Percentiles rank a stretch among this genome's conserved stretches.
These are phyloP conservation scores for Rossbeevera mucosa DNA, from an alignment of 768 basidiomycete species.

Conservation along the genomic window DNA sequence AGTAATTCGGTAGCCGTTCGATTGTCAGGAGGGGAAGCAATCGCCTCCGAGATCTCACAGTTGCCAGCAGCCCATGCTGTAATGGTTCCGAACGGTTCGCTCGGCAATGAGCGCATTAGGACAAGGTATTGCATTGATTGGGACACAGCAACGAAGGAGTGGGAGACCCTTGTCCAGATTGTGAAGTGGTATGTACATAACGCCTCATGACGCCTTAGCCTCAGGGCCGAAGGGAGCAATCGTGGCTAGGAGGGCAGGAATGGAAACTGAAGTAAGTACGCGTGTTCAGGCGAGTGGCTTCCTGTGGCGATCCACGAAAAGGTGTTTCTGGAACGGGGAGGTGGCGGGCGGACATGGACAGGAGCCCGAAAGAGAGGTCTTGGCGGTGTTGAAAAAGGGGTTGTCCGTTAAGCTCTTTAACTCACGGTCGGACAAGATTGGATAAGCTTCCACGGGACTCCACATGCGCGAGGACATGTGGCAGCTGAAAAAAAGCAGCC, in stretches of 20 bases:
- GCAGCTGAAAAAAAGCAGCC: slow-evolving; percentile 34
- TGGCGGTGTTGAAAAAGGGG: slow-evolving; percentile 27
- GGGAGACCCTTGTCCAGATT: slow-evolving; percentile 7
- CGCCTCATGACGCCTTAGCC: slow-evolving; percentile 6
- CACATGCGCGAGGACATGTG: slow-evolving; percentile 35
- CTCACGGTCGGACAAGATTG: slow-evolving; percentile 30
- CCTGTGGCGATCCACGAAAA: slow-evolving; percentile 25
- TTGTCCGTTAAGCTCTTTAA: slow-evolving; percentile 41
- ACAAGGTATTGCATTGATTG: slow-evolving; percentile 17
- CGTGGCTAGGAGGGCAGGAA: slow-evolving; percentile 5
- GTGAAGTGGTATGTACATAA: slow-evolving; percentile 11
- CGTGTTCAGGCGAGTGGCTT: slow-evolving; percentile 9
- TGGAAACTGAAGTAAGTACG: background rate
- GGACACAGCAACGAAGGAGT: slow-evolving; percentile 16
- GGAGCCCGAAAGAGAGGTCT: slow-evolving; percentile 8
- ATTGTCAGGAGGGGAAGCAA: slow-evolving; percentile 30
- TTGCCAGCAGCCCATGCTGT: slow-evolving; percentile 27
- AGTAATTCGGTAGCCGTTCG: slow-evolving; percentile 27
- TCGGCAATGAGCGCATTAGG: slow-evolving; percentile 26
- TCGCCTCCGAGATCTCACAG: slow-evolving; percentile 33
- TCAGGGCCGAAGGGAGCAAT: slow-evolving; percentile 11
- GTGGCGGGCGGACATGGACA: slow-evolving; percentile 8
- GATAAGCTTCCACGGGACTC: slow-evolving; percentile 36
- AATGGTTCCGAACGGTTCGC: slow-evolving; percentile 27
- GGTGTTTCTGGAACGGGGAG: slow-evolving; percentile 4